A percentile compares a stretch with the other conserved stretches of the same genome.
Evolutionary conservation across 352 stramenopile species (phyloP).

Genomic region (Thalassiosira sp.): DNA sequence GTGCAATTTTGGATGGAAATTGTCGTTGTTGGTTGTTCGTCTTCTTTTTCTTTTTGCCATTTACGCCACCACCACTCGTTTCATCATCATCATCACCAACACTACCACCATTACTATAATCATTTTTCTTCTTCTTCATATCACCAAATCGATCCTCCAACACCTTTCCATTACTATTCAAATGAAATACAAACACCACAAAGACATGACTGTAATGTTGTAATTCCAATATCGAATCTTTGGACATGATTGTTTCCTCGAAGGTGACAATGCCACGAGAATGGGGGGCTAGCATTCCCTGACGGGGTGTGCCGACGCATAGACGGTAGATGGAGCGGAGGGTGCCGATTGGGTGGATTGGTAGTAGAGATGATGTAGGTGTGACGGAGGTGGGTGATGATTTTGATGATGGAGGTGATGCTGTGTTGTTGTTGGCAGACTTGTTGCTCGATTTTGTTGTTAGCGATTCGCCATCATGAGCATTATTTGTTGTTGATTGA

Average conservation of each 20-base stretch:
- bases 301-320: slow-evolving; percentile 80
- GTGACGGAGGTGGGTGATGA: neutral
- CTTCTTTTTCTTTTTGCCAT: slow-evolving; percentile 7
- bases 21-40: slow-evolving; percentile 8
- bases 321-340: slow-evolving; percentile 76
- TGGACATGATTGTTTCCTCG: slow-evolving; percentile 46
- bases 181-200: slow-evolving; percentile 83
- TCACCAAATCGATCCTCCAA: too few relatives aligned
- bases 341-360: slow-evolving; percentile 66
- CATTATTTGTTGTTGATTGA: neutral
- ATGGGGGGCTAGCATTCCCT: slow-evolving; percentile 73
- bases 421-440: neutral
- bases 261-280: slow-evolving; percentile 60
- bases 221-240: slow-evolving; percentile 58
- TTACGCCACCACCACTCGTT: neutral
- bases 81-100: too few relatives aligned
- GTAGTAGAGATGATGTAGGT: too few relatives aligned
- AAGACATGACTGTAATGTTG: slow-evolving; percentile 76
- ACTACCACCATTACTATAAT: too few relatives aligned
- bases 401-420: neutral
- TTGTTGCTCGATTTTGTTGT: too few relatives aligned
- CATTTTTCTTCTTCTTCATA: too few relatives aligned
- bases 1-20: slow-evolving; percentile 76
- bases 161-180: slow-evolving; percentile 66
- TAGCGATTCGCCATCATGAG: too few relatives aligned